Evolutionary conservation across 495 filamentous ascomycete species (phyloP), one percentile per base, ranked within the genome.

Genomic region (Penicillium subrubescens): DNA sequence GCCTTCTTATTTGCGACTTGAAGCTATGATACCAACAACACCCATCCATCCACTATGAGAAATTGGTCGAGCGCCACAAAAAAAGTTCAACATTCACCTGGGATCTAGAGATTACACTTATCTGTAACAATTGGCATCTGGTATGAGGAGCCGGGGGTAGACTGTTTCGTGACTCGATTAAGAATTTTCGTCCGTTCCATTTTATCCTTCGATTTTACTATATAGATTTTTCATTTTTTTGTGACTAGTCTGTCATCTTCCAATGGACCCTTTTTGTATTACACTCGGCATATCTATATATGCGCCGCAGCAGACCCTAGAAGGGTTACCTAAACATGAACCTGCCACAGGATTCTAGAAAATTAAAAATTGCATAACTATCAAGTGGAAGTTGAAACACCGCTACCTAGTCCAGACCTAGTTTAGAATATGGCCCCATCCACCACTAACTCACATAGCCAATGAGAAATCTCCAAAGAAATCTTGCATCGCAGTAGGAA

Each of bases 401-500:
- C 25, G 25, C 25, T 27, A n/a, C n/a, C n/a, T n/a, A 4, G 25
- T 27, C 25, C 25, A 27, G 25, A 27, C 25, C 25, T 27, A 4
- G 25, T 27, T 27, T 1, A 27, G 25, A 4, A 27, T 27, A 27
- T 27, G 4, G 4, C 8, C 31, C 31, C 0, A 1, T 5, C 31
- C 0, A 1, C 31, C 31, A 21, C n/a, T 44, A 1, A 14, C 17
- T 61, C 61, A 73, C 68, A 74, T 68, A 19, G 73, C 69, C 63
- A 77, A 63, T 33, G 76, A 79, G 56, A 78, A 78, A 58, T 80
- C 77, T 0, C 76, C 77, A 67, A 80, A 79, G 63, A 77, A 78
- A 63, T 79, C 77, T 67, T 79, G 77, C 77, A 76, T 77, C 23
- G 75, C 75, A 31, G 72, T 77, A n/a, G 82, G 82, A 21, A 84